Evolutionary conservation across 2,329 filamentous ascomycete species (phyloP).

Genomic region (Phialophora tarda): DNA sequence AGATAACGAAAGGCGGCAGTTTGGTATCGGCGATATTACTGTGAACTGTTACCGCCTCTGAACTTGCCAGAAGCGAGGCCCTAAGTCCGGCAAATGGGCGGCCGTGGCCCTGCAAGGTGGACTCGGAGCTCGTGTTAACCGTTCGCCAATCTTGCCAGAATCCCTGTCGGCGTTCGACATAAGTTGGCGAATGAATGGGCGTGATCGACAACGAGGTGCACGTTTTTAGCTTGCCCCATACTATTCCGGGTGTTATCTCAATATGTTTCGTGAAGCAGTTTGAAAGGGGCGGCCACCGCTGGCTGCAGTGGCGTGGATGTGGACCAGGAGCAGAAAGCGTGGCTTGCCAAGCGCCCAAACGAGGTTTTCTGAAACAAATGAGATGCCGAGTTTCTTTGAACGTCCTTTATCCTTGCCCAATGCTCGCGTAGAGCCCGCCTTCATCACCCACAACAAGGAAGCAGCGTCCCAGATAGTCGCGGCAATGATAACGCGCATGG

Average conservation of each 20-base stretch:
- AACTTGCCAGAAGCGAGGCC: not conserved
- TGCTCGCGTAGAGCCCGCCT: not conserved
- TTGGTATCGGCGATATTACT: not conserved
- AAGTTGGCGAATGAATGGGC: not conserved
- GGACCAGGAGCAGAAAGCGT: not conserved
- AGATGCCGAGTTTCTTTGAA: constrained; percentile 8
- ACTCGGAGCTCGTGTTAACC: not conserved
- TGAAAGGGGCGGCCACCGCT: not conserved
- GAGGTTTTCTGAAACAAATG: constrained; percentile 13
- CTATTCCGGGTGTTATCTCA: not conserved
- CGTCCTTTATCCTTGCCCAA: constrained; percentile 6
- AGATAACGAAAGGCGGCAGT: not conserved
- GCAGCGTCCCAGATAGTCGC: not conserved
- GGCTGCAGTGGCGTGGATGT: not conserved
- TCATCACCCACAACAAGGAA: not conserved
- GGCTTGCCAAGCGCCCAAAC: constrained; percentile 14
- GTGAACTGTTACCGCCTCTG: not conserved
- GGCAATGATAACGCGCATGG: not conserved
- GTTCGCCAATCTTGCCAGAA: constrained; percentile 12
- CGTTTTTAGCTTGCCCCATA: constrained; percentile 1
- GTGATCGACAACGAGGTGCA: not conserved
- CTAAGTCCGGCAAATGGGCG: not conserved
- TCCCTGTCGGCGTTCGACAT: not conserved
- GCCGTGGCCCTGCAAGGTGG: not conserved
- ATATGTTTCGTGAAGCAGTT: not conserved